These are phyloP conservation scores for Cornus suecica DNA, from an alignment of 148 eudicot species.

Conservation along the genomic window DNA sequence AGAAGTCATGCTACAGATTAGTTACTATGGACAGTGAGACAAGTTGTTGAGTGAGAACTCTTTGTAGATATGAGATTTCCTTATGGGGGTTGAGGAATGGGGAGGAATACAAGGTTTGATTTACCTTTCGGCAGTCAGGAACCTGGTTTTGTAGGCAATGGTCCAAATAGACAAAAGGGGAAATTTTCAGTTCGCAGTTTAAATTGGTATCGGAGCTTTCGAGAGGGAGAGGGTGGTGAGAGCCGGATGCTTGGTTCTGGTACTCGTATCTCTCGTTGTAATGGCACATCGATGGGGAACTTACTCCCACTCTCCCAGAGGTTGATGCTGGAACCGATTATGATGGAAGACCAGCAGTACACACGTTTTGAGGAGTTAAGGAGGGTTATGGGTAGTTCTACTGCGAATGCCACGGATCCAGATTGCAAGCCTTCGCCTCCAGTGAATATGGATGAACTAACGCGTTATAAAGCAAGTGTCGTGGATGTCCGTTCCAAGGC, in stretches of 20 bases:
- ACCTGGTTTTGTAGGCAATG: slow-evolving; percentile 47
- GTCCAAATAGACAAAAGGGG: slow-evolving; percentile 56
- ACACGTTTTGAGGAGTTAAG: slow-evolving; percentile 62
- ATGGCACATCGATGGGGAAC: slow-evolving; percentile 33
- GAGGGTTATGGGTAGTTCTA: slow-evolving; percentile 50
- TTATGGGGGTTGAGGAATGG: slow-evolving; percentile 46
- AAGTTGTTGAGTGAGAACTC: slow-evolving; percentile 11
- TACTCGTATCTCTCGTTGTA: slow-evolving; percentile 40
- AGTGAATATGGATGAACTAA: slow-evolving; percentile 57
- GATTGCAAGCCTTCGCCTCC: slow-evolving; percentile 55
- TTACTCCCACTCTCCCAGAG: slow-evolving; percentile 52
- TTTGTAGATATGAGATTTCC: slow-evolving; percentile 37
- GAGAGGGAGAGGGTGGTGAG: slow-evolving; percentile 76
- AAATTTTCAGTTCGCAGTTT: slow-evolving; percentile 46
- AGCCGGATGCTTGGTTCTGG: slow-evolving; percentile 53
- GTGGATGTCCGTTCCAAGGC: slow-evolving; percentile 58
- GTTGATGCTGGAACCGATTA: slow-evolving; percentile 67
- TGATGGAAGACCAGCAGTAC: slow-evolving; percentile 42
- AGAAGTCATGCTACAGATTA: slow-evolving; percentile 22
- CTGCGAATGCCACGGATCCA: slow-evolving; percentile 53
- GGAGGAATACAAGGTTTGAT: slow-evolving; percentile 64
- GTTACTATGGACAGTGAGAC: slow-evolving; percentile 19
- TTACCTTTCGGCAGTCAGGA: slow-evolving; percentile 65
- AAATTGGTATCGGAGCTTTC: slow-evolving; percentile 81
- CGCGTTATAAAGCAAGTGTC: slow-evolving; percentile 55